Base-by-base conservation (phyloP, 2,329 filamentous ascomycete species). In the Massarina eburnea region DNA sequence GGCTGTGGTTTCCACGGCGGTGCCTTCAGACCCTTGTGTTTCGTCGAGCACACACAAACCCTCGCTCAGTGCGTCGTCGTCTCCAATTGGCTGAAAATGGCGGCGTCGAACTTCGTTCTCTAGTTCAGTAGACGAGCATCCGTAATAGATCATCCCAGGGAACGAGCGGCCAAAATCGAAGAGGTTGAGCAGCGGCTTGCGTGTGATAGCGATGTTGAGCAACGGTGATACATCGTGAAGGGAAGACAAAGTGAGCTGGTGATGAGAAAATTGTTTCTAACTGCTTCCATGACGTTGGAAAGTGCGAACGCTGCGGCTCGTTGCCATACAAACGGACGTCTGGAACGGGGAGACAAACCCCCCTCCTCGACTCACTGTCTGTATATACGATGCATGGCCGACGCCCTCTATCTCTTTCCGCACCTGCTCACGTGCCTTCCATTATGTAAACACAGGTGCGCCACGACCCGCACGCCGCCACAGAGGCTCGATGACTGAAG, bases 121-220 rank as follows among this genome's bases (percentile, higher is more conserved):
- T 8, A 66, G 46, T 7, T 57, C 44, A 14, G 43, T 41, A 8
- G 38, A 39, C 1, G 57, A 30, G 38, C 59, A 64, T 20, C 37
- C 44, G 42, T 64, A 64, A 26, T 64, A 66, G 34, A 58, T 48
- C 61, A 61, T 66, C 34, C 40, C 4, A 35, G 5, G 32, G 8
- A 18, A 20, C 7, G 8, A 18, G 32, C 32, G 32, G n/a, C n/a
- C n/a, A n/a, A n/a, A n/a, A n/a, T 35, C 8, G 15, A 20, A 8
- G 19, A 8, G 32, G 4, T 19, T 8, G 8, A 35, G 26, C 26
- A 29, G 8, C 26, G 27, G 27, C n/a, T 4, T 30, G 27, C 12
- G 7, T 30, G 6, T 8, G 27, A 14, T 18, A 14, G 4, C 9
- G n/a, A n/a, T 35, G 32, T 17, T n/a, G 30, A 14, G 12, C 30